phyloP scores from a whole-genome alignment of 2,329 filamentous ascomycete species.

The Exophiala sp. region DNA sequence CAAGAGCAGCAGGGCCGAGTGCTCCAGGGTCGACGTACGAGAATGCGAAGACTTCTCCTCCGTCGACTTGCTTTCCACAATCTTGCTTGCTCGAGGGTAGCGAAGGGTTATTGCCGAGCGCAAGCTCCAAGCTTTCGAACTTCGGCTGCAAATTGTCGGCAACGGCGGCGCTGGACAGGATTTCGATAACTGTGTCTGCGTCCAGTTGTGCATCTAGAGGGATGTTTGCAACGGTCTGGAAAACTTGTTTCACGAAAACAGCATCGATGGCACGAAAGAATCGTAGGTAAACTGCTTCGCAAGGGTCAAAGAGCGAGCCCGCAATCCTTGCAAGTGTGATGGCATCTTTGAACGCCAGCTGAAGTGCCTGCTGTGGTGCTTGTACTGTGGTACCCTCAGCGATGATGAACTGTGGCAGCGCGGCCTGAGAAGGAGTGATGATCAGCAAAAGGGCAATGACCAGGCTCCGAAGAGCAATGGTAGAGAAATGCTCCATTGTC shows the following conservation, averaged over 20 bases:
- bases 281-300: constrained; percentile 5
- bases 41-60: neutral
- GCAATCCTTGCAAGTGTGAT: constrained; percentile 5
- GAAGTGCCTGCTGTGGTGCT: neutral
- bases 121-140: constrained; percentile 7
- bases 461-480: too few species aligned
- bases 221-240: constrained; percentile 9
- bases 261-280: constrained; percentile 4
- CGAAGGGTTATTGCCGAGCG: constrained; percentile 1
- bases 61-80: neutral
- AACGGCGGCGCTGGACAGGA: neutral
- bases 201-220: neutral
- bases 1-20: neutral
- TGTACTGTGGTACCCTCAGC: neutral
- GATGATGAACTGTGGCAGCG: neutral
- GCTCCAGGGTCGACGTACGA: neutral
- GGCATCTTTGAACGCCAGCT: constrained; percentile 9
- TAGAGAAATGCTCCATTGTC: too few species aligned
- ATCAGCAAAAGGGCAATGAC: too few species aligned
- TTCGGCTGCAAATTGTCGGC: constrained; percentile 1
- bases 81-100: neutral
- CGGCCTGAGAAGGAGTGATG: neutral
- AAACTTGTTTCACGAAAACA: constrained; percentile 6
- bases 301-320: neutral
- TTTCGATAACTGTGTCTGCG: neutral